phyloP scores from a whole-genome alignment of 1,284 basidiomycete genomes.

The Tilletia walkeri region DNA sequence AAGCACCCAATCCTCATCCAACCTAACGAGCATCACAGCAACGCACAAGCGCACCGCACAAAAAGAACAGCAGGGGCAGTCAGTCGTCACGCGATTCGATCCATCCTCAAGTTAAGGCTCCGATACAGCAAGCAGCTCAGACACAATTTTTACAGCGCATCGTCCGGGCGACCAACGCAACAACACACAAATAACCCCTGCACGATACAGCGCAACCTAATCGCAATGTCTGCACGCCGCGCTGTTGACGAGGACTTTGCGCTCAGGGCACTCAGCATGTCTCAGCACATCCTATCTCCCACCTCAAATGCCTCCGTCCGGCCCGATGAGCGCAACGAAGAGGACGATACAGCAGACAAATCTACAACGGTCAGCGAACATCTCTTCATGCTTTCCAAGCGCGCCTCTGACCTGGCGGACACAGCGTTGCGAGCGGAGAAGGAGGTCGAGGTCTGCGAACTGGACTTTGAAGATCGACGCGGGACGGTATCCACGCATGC shows the following conservation, averaged over 20 bases:
- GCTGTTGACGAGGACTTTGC: slow-evolving; percentile 14
- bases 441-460: slow-evolving; percentile 2
- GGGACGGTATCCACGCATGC: neutral
- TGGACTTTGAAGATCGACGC: neutral
- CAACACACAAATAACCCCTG: neutral
- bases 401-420: neutral
- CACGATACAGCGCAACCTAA: neutral
- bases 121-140: no score
- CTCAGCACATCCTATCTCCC: slow-evolving; percentile 3
- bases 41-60: no score
- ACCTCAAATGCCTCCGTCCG: neutral
- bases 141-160: no score
- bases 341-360: no score
- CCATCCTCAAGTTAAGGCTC: no score
- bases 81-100: no score
- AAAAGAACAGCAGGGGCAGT: no score
- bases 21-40: no score
- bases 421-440: neutral
- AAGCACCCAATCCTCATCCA: no score
- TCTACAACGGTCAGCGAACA: slow-evolving; percentile 3
- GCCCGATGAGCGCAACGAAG: neutral
- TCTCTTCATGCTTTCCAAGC: slow-evolving; percentile 1
- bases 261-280: slow-evolving; percentile 13
- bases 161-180: no score
- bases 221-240: neutral